Conservation (phyloP, 306 rosid genomes). For the Cyclanthera cordifolia region DNA sequence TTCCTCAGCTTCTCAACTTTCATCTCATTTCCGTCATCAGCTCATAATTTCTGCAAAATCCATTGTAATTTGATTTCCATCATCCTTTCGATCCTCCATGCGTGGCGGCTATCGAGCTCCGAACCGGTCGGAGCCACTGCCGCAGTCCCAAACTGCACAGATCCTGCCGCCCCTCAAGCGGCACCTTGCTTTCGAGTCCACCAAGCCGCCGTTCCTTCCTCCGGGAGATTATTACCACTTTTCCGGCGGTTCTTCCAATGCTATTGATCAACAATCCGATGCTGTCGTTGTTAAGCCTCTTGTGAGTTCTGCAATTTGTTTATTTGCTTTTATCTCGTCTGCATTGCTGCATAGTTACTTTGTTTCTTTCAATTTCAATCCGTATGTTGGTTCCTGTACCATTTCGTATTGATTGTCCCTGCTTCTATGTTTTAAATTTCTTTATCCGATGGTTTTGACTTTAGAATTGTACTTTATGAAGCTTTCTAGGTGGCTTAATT, state of each 20-base stretch:
- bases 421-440: not conserved
- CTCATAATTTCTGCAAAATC: slow-evolving; percentile 10
- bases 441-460: not conserved
- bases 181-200: slow-evolving; percentile 56
- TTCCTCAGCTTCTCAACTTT: not conserved
- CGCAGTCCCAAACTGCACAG: slow-evolving; percentile 22
- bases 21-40: not conserved
- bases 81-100: slow-evolving; percentile 29
- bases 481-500: not conserved
- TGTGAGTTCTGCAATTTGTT: slow-evolving; percentile 24
- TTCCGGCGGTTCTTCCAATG: slow-evolving; percentile 25
- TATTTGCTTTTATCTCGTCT: not conserved
- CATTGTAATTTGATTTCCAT: not conserved
- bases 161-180: slow-evolving; percentile 61
- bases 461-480: not conserved
- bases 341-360: slow-evolving; percentile 11
- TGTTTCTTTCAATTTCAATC: not conserved
- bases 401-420: not conserved
- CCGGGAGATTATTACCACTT: slow-evolving; percentile 66
- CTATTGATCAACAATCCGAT: slow-evolving; percentile 49
- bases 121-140: slow-evolving; percentile 31
- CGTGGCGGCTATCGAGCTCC: slow-evolving; percentile 57
- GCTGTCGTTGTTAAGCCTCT: slow-evolving; percentile 73
- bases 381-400: not conserved
- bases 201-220: slow-evolving; percentile 65